Evolutionary conservation across 192 early-diverging fungal species (phyloP).

Genomic region (Podila epicladia): DNA sequence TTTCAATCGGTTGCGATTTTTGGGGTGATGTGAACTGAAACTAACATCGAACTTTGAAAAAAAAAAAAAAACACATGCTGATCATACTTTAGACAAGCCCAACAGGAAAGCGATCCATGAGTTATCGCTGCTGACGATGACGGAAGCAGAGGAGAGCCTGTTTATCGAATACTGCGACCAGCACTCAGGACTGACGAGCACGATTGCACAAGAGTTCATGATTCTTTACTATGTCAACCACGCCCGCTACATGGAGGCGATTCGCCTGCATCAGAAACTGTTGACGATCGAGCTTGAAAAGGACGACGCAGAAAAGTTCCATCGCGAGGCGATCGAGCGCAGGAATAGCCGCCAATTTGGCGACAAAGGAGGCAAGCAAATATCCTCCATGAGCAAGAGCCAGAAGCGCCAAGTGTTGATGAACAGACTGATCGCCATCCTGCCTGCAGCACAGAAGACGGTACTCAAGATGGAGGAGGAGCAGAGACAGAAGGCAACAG

Average conservation of each 20-base stretch:
- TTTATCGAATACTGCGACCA: conserved; percentile 21
- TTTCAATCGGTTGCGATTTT: neutral
- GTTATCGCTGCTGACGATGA: conserved; percentile 33
- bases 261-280: conserved; percentile 35
- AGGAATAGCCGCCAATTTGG: conserved; percentile 16
- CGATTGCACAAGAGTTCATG: conserved; percentile 39
- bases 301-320: conserved; percentile 30
- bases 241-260: conserved; percentile 41
- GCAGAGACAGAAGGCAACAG: neutral
- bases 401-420: conserved; percentile 43
- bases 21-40: no score
- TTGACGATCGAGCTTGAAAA: conserved; percentile 22
- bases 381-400: conserved; percentile 20
- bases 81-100: conserved; percentile 22
- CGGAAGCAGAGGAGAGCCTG: conserved; percentile 16
- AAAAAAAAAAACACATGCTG: no score
- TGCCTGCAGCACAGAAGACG: conserved; percentile 22
- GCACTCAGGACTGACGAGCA: conserved; percentile 29
- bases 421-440: conserved; percentile 22
- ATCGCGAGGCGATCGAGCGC: conserved; percentile 33
- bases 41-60: no score
- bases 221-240: conserved; percentile 48
- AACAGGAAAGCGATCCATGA: conserved; percentile 32
- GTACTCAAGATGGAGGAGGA: conserved; percentile 25
- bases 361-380: neutral